Conservation (phyloP, 2,329 filamentous ascomycete species). For the Curvularia sp. region DNA sequence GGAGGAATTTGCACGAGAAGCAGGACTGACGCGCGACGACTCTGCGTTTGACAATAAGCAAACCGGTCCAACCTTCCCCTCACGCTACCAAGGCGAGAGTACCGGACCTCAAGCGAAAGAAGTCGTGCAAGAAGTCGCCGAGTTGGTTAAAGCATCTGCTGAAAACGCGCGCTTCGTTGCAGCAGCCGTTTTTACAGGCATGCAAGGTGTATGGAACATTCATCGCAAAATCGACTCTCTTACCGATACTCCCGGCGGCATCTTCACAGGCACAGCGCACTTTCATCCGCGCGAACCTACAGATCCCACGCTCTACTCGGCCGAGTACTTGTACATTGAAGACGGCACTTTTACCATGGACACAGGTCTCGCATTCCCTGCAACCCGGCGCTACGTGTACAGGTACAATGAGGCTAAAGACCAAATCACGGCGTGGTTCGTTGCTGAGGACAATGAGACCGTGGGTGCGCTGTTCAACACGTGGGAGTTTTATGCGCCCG, state of each 20-base stretch:
- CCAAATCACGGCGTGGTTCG: conserved; percentile 75
- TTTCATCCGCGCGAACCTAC: conserved; percentile 71
- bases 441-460: conserved; percentile 71
- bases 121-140: conserved; percentile 56
- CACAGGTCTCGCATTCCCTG: conserved; percentile 64
- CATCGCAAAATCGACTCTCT: conserved; percentile 63
- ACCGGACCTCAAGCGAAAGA: conserved; percentile 52
- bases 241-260: conserved; percentile 67
- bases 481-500: conserved; percentile 63
- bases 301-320: conserved; percentile 36
- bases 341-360: conserved; percentile 69
- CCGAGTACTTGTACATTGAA: conserved; percentile 71
- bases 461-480: conserved; percentile 79
- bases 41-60: conserved; percentile 49
- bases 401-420: conserved; percentile 69
- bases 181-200: conserved; percentile 71
- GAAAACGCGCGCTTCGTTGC: conserved; percentile 63
- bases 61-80: conserved; percentile 56
- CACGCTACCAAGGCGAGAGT: conserved; percentile 39
- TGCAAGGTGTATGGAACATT: conserved; percentile 74
- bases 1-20: conserved; percentile 69
- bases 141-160: conserved; percentile 53
- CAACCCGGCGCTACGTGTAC: conserved; percentile 73
- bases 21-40: conserved; percentile 59
- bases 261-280: conserved; percentile 67